Base-by-base conservation (phyloP, 106 monocot genomes). In the Dioscorea zingiberensis region DNA sequence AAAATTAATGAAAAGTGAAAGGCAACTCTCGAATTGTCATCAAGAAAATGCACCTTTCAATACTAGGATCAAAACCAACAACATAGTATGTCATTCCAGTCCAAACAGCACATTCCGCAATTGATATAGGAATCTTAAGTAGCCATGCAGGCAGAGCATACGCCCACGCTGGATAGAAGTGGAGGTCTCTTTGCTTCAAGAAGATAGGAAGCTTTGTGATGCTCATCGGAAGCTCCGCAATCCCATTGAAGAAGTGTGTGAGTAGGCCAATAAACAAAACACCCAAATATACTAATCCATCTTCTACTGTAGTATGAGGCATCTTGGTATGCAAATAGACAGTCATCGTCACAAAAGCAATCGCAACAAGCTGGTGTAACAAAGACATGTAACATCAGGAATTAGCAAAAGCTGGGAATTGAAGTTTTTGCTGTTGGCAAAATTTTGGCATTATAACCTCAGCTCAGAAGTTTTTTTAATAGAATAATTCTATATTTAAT, bases 181-280 rank as follows among this genome's bases (percentile, higher is more conserved):
- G 45, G 21, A 83, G 70, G 54, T 88, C 87, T 27, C 87, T 83
- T 47, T 88, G 87, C 68, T 88, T 88, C 74, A 76, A 88, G 67
- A 88, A 88, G 21, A 81, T 74, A 4, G 87, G 87, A 27, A 88
- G 87, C 73, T 78, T 88, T 11, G 60, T 65, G 45, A 88, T 69
- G 58, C 68, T 88, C 87, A 88, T 88, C 2, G 83, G 71, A 27
- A 88, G 48, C 30, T 83, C 87, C 7, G 77, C 70, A 29, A 80
- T 75, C 7, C 87, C 83, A 70, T 88, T 88, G 55, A 88, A 88
- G 62, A 88, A 55, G 77, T 54, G 68, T 71, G 67, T 25, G 45
- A 59, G 38, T 47, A 77, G 62, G 7, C 80, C 80, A 60, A 74
- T 69, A 62, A 80, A 88, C 60, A 83, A 32, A 6, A 80, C 77